Percentiles rank a stretch among this genome's conserved stretches.
These are phyloP conservation scores for Acanthamoeba castellanii DNA, from an alignment of 208 protist species.

Conservation along the genomic window DNA sequence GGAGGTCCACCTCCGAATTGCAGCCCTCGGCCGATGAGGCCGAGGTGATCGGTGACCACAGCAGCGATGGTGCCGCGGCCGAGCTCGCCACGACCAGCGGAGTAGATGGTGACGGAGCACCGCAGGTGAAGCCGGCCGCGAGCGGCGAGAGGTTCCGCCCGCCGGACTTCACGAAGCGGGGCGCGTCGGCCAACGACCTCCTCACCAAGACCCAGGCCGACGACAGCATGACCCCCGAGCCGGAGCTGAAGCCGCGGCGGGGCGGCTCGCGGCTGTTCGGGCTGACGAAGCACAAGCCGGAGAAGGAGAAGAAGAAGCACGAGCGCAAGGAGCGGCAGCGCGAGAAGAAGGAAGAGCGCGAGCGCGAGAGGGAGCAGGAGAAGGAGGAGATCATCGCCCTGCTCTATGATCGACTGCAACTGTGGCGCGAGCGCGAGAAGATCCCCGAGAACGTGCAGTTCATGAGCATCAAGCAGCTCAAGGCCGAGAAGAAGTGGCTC, in stretches of 20 bases:
- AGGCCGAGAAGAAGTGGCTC: conserved; percentile 44
- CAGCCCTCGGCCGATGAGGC: background rate
- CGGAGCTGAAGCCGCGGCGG: background rate
- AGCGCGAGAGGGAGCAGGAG: conserved; percentile 1
- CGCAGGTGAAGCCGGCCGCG: background rate
- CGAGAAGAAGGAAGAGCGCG: conserved; percentile 35
- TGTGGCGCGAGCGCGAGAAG: conserved; percentile 24
- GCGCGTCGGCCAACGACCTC: background rate
- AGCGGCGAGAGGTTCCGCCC: background rate
- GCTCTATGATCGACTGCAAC: conserved; percentile 6
- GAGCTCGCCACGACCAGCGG: background rate
- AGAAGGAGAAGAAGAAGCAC: conserved; percentile 23
- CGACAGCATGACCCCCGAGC: background rate
- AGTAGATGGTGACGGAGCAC: background rate
- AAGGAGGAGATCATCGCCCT: conserved; percentile 28
- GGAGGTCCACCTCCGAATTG: background rate
- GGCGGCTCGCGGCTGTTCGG: conserved; percentile 18
- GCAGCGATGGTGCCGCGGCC: background rate
- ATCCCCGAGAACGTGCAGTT: conserved; percentile 23
- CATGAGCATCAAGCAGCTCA: conserved; percentile 48
- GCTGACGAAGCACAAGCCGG: background rate
- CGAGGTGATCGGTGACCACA: background rate
- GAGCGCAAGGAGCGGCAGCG: conserved; percentile 1
- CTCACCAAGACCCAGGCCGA: background rate
- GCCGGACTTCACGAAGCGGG: background rate